Conservation (phyloP, 139 green algal species). For the Volvox reticuliferus region DNA sequence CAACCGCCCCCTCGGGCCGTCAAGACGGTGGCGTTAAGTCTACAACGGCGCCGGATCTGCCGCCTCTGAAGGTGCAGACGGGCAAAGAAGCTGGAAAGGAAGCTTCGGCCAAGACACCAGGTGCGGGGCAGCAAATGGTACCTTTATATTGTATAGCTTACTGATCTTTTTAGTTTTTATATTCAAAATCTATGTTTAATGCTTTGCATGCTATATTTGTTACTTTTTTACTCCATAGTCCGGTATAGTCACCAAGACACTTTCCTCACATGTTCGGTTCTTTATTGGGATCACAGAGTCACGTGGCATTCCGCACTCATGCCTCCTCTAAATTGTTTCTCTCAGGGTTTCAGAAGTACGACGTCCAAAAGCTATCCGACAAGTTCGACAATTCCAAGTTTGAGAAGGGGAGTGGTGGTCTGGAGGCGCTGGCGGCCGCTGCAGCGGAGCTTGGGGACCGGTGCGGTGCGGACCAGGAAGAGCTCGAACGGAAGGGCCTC, state of each 20-base stretch:
- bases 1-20: not conserved
- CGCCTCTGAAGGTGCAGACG: not conserved
- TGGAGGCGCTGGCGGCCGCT: constrained; percentile 6
- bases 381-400: not conserved
- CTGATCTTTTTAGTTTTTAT: no score
- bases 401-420: not conserved
- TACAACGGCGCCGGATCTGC: not conserved
- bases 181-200: no score
- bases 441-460: not conserved
- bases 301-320: no score
- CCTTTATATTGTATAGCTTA: no score
- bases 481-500: not conserved
- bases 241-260: no score
- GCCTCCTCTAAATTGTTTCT: no score
- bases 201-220: no score
- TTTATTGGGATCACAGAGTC: no score
- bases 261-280: no score
- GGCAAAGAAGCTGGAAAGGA: constrained; percentile 6
- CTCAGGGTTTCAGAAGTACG: not conserved
- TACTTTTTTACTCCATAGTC: no score
- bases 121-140: not conserved
- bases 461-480: not conserved
- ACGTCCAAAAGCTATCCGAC: not conserved
- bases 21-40: not conserved
- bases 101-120: not conserved